Evolutionary conservation across 352 stramenopile genomes (phyloP).

Genomic region (Globisporangium paroecandrum): DNA sequence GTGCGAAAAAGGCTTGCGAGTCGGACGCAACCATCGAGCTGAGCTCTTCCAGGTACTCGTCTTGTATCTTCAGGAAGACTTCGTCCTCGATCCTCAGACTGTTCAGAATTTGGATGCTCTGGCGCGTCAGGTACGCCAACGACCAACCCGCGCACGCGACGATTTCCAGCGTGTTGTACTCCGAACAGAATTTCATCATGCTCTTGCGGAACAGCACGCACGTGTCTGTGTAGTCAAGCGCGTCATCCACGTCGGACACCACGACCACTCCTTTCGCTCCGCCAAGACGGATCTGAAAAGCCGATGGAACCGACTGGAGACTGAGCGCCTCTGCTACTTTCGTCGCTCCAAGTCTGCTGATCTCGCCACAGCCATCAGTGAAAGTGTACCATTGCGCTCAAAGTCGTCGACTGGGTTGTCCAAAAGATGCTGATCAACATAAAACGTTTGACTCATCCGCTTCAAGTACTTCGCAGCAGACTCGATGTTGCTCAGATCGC

Average conservation of each 20-base stretch:
- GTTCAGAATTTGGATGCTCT: constrained; percentile 74
- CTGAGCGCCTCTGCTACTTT: constrained; percentile 37
- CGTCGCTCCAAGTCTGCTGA: constrained; percentile 31
- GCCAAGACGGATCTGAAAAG: constrained; percentile 72
- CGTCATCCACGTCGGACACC: constrained; percentile 37
- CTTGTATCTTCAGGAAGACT: constrained; percentile 66
- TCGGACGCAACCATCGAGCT: constrained; percentile 52
- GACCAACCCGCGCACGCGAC: constrained; percentile 52
- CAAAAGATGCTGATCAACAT: constrained; percentile 40
- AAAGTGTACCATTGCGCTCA: constrained; percentile 43
- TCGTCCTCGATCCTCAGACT: constrained; percentile 55
- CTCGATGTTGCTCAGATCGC: constrained; percentile 46
- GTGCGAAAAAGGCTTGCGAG: constrained; percentile 36
- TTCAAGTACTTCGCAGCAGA: constrained; percentile 75
- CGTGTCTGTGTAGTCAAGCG: constrained; percentile 15
- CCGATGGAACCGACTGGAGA: constrained; percentile 41
- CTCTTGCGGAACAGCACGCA: constrained; percentile 51
- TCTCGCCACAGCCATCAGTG: constrained; percentile 75
- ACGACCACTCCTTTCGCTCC: constrained; percentile 78
- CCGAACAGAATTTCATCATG: constrained; percentile 69
- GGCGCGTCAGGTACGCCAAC: constrained; percentile 63
- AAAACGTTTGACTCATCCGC: constrained; percentile 59
- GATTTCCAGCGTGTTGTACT: constrained; percentile 66
- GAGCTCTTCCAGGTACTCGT: constrained; percentile 60
- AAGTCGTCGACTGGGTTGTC: constrained; percentile 48